These are phyloP conservation scores for Malassezia caprae DNA, from an alignment of 1,284 basidiomycete genomes.

Conservation along the genomic window DNA sequence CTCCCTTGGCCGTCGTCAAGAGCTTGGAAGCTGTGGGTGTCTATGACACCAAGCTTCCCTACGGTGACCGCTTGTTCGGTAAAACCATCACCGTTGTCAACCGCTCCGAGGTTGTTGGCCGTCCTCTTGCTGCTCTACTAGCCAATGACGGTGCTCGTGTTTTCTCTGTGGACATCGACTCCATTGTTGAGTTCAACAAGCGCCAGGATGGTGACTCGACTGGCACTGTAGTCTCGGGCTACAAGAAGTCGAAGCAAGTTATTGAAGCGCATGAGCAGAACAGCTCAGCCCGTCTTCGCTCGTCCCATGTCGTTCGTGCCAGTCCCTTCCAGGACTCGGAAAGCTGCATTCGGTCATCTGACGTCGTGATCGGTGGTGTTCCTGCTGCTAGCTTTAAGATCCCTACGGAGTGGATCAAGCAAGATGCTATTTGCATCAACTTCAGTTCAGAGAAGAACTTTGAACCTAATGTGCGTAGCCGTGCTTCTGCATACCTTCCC, in stretches of 20 bases:
- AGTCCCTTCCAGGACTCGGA: slow-evolving; percentile 23
- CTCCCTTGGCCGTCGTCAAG: slow-evolving; percentile 86
- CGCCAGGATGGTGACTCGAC: slow-evolving; percentile 19
- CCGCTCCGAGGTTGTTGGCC: slow-evolving; percentile 90
- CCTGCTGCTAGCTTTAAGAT: slow-evolving; percentile 71
- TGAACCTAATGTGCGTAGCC: slow-evolving; percentile 78
- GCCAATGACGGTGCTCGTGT: slow-evolving; percentile 93
- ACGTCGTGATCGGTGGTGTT: slow-evolving; percentile 43
- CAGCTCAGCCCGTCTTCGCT: slow-evolving; percentile 46
- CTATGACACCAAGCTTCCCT: slow-evolving; percentile 80
- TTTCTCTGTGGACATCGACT: slow-evolving; percentile 86
- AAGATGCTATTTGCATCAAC: slow-evolving; percentile 84
- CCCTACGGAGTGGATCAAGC: slow-evolving; percentile 75
- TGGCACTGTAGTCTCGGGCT: slow-evolving; percentile 8
- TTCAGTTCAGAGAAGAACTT: slow-evolving; percentile 95
- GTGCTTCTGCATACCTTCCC: slow-evolving; percentile 54
- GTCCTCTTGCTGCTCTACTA: slow-evolving; percentile 82
- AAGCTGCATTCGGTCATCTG: slow-evolving; percentile 34
- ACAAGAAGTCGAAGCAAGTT: slow-evolving; percentile 31
- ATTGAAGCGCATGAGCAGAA: slow-evolving; percentile 56
- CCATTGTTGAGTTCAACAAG: slow-evolving; percentile 60
- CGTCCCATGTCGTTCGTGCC: slow-evolving; percentile 63
- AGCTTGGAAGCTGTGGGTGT: slow-evolving; percentile 80
- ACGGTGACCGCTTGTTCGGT: slow-evolving; percentile 88
- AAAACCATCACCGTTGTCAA: slow-evolving; percentile 90